These are phyloP conservation scores for Penicillium sp. DNA, from an alignment of 2,329 filamentous ascomycete genomes.

Conservation along the genomic window DNA sequence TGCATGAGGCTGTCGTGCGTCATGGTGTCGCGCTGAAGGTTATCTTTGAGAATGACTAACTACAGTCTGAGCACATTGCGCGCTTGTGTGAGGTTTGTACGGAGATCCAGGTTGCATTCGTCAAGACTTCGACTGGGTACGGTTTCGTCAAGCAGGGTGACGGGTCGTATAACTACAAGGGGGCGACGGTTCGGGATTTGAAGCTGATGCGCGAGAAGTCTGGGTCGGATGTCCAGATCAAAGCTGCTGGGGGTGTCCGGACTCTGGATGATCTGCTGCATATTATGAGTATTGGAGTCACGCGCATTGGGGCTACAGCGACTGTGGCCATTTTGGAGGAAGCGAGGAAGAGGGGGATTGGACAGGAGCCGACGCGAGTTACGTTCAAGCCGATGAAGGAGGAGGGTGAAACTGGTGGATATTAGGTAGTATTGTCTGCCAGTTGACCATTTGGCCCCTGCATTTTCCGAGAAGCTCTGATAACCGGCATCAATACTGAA, in stretches of 20 bases:
- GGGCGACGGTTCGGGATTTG: conserved; percentile 58
- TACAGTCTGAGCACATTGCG: conserved; percentile 56
- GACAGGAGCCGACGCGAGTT: conserved; percentile 34
- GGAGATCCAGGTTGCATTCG: conserved; percentile 57
- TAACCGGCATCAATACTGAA: no score
- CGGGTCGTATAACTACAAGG: conserved; percentile 59
- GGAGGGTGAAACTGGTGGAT: conserved; percentile 16
- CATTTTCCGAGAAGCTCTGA: no score
- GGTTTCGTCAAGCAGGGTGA: conserved; percentile 62
- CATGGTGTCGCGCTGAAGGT: conserved; percentile 60
- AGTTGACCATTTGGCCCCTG: no score
- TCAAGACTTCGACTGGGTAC: conserved; percentile 67
- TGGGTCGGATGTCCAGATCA: conserved; percentile 56
- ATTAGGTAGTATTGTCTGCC: conserved; percentile 11
- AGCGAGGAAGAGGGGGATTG: conserved; percentile 57
- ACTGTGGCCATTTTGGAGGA: conserved; percentile 62
- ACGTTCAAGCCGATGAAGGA: conserved; percentile 30
- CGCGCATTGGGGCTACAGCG: conserved; percentile 61
- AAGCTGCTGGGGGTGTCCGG: conserved; percentile 63
- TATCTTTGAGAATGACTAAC: conserved; percentile 67
- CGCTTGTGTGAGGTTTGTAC: conserved; percentile 62
- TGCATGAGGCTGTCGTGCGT: conserved; percentile 56
- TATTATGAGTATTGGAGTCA: conserved; percentile 60
- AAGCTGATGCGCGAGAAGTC: conserved; percentile 59
- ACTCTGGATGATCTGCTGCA: conserved; percentile 62